Evolutionary conservation across 371 early-diverging fungal genomes (phyloP).

Genomic region (Actinomortierella ambigua): DNA sequence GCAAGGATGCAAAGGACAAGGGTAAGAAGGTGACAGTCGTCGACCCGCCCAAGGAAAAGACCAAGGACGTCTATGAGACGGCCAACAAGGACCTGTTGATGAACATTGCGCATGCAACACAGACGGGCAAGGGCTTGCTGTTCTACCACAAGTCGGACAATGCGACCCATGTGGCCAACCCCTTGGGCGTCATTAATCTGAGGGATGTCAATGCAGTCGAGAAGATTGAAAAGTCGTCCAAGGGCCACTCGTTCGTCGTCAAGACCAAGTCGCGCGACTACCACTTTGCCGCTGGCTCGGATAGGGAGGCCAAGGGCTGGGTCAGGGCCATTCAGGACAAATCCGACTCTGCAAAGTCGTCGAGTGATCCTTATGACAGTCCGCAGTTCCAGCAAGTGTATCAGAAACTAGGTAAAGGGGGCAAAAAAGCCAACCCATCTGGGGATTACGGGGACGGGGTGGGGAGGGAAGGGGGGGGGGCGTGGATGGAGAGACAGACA

Average conservation of each 20-base stretch:
- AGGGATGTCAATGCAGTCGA: conserved; percentile 46
- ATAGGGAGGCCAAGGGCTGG: conserved; percentile 49
- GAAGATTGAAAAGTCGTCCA: conserved; percentile 41
- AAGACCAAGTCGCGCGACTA: conserved; percentile 50
- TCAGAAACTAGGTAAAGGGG: conserved; percentile 43
- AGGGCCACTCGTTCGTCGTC: conserved; percentile 47
- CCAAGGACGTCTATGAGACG: conserved; percentile 46
- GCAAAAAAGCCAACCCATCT: too few species aligned
- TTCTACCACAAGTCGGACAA: conserved; percentile 50
- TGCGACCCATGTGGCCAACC: conserved; percentile 29
- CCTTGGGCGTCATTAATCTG: conserved; percentile 53
- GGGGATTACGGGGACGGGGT: background rate
- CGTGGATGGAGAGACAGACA: background rate
- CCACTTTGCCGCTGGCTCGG: conserved; percentile 47
- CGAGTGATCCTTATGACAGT: conserved; percentile 18
- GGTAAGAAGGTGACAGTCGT: too few species aligned
- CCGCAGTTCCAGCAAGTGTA: conserved; percentile 45
- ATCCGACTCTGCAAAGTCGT: conserved; percentile 28
- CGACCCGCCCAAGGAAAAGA: conserved; percentile 10
- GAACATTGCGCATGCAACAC: conserved; percentile 53
- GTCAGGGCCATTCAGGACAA: conserved; percentile 44
- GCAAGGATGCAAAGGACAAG: too few species aligned
- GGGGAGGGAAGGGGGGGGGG: background rate
- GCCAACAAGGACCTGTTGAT: conserved; percentile 45
- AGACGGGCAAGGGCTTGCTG: conserved; percentile 46